These are phyloP conservation scores for Amanita pseudoporphyria DNA, from an alignment of 768 basidiomycete species.

Conservation along the genomic window DNA sequence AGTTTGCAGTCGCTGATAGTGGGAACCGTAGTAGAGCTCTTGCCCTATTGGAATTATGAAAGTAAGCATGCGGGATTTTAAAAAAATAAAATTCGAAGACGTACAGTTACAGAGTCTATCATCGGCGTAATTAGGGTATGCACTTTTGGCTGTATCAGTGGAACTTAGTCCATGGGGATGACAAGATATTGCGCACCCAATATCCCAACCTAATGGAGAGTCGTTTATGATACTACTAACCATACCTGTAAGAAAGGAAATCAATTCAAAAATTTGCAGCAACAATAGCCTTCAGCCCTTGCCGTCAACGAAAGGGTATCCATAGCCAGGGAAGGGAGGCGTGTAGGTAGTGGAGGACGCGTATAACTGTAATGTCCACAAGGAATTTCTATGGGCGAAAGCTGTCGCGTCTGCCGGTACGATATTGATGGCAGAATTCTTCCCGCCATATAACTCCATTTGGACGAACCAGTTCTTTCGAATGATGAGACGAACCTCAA, in stretches of 20 bases:
- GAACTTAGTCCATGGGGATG: constrained; percentile 20
- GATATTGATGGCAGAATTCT: constrained; percentile 30
- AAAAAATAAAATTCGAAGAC: too few species aligned
- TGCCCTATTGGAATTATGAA: constrained; percentile 18
- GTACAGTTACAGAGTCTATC: constrained; percentile 23
- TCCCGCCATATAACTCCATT: constrained; percentile 29
- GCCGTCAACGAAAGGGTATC: constrained; percentile 32
- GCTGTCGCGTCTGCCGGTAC: constrained; percentile 25
- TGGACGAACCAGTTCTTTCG: constrained; percentile 25
- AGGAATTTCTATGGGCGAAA: constrained; percentile 27
- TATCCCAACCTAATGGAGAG: constrained; percentile 28
- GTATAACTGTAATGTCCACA: constrained; percentile 37
- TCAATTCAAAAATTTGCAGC: background rate
- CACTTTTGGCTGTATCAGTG: constrained; percentile 15
- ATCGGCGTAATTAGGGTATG: constrained; percentile 33
- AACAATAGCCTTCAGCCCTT: constrained; percentile 9
- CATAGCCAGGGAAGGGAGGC: constrained; percentile 29
- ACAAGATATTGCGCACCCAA: constrained; percentile 27
- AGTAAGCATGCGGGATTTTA: too few species aligned
- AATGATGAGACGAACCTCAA: background rate
- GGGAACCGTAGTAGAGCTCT: constrained; percentile 21
- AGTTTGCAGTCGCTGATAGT: constrained; percentile 21
- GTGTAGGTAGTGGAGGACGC: constrained; percentile 25
- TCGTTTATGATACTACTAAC: constrained; percentile 25
- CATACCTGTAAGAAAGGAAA: constrained; percentile 21